Conservation (phyloP, 495 filamentous ascomycete species). For the Talaromyces adpressus region DNA sequence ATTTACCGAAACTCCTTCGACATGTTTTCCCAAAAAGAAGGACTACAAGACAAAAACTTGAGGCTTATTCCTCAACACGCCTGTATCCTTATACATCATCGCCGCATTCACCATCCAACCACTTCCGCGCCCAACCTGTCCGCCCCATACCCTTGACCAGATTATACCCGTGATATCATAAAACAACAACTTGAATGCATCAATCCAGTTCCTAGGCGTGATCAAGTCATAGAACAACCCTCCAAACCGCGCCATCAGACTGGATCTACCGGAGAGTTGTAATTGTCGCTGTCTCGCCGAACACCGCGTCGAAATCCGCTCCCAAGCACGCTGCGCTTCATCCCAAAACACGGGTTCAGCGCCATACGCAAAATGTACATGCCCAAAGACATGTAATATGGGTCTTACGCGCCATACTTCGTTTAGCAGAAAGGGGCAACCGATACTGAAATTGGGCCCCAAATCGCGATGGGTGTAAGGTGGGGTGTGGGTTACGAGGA, state of each 20-base stretch:
- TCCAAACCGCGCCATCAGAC: slow-evolving; percentile 8
- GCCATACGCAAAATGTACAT: slow-evolving; percentile 66
- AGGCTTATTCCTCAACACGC: slow-evolving; percentile 54
- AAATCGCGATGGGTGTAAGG: slow-evolving; percentile 70
- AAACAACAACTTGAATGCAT: slow-evolving; percentile 49
- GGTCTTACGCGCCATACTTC: slow-evolving; percentile 78
- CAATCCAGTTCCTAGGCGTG: slow-evolving; percentile 51
- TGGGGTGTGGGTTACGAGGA: slow-evolving; percentile 77
- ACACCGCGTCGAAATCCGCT: slow-evolving; percentile 49
- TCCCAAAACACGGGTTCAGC: slow-evolving; percentile 70
- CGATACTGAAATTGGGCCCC: slow-evolving; percentile 47
- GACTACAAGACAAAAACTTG: slow-evolving; percentile 47
- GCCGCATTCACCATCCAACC: slow-evolving; percentile 72
- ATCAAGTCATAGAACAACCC: slow-evolving; percentile 48
- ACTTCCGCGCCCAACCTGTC: slow-evolving; percentile 40
- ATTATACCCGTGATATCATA: slow-evolving; percentile 58
- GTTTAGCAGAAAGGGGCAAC: slow-evolving; percentile 66
- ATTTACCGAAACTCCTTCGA: background rate
- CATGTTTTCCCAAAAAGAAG: background rate
- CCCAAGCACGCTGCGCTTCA: slow-evolving; percentile 64
- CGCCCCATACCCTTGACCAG: slow-evolving; percentile 66
- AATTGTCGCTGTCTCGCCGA: slow-evolving; percentile 14
- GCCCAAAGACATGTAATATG: slow-evolving; percentile 79
- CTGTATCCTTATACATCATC: slow-evolving; percentile 61
- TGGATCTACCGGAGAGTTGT: background rate